Conservation (phyloP, 352 stramenopile genomes). For the Phytophthora multivora region DNA sequence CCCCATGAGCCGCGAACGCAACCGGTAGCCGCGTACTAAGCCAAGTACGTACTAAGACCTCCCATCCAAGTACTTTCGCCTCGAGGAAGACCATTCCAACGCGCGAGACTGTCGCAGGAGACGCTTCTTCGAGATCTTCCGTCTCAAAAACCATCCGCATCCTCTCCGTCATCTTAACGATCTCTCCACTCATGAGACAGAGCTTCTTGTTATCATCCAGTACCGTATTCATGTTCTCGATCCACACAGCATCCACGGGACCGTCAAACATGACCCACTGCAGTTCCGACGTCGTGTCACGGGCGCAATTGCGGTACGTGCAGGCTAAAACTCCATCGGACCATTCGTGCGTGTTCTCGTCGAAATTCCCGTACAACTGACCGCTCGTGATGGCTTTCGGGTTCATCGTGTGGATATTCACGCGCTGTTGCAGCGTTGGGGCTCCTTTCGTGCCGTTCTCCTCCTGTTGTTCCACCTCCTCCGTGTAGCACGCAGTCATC, state of each 20-base stretch:
- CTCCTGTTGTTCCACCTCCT: constrained; percentile 38
- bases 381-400: constrained; percentile 95
- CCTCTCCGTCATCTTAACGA: constrained; percentile 94
- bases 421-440: constrained; percentile 54
- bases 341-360: constrained; percentile 95
- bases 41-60: constrained; percentile 90
- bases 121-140: constrained; percentile 90
- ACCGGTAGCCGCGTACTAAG: constrained; percentile 58
- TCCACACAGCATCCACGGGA: constrained; percentile 94
- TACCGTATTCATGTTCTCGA: constrained; percentile 97
- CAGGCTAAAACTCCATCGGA: constrained; percentile 94
- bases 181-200: constrained; percentile 94
- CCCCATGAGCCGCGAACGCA: constrained; percentile 37
- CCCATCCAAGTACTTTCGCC: constrained; percentile 90
- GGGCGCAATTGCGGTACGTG: constrained; percentile 93
- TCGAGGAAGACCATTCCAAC: constrained; percentile 95
- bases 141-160: constrained; percentile 98
- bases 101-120: constrained; percentile 90
- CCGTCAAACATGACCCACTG: constrained; percentile 96
- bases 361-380: constrained; percentile 95
- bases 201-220: constrained; percentile 95
- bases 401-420: constrained; percentile 92
- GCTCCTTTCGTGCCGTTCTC: constrained; percentile 35
- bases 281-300: constrained; percentile 77
- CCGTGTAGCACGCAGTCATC: constrained; percentile 72